These are phyloP conservation scores for Microascus cirrosus DNA, from an alignment of 2,329 filamentous ascomycete species.

Conservation along the genomic window DNA sequence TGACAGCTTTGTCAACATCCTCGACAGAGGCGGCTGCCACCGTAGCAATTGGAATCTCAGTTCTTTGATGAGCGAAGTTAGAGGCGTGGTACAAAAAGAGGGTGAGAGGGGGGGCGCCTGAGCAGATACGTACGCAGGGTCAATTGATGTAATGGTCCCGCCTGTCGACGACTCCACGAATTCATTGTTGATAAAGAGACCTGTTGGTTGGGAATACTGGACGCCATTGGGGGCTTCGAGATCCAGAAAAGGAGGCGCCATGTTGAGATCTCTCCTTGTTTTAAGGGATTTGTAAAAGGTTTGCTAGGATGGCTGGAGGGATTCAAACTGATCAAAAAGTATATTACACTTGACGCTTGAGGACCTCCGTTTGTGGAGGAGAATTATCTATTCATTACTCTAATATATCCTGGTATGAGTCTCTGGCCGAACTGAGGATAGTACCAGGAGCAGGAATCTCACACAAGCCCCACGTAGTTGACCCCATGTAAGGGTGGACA, in stretches of 20 bases:
- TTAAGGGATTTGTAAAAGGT: neutral
- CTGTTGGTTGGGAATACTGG: conserved; percentile 23
- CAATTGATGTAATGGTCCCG: conserved; percentile 15
- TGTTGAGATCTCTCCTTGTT: neutral
- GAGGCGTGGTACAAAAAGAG: neutral
- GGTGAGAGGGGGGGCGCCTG: neutral
- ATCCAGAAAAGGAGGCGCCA: conserved; percentile 9
- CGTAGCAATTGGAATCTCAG: conserved; percentile 15
- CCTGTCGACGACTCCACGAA: conserved; percentile 13
- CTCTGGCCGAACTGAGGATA: too few species aligned
- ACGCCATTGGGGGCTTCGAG: conserved; percentile 22
- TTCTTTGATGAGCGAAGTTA: conserved; percentile 8
- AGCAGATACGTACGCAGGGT: conserved; percentile 17
- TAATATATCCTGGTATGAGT: too few species aligned
- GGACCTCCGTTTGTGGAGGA: too few species aligned
- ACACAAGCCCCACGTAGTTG: too few species aligned
- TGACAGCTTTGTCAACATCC: conserved; percentile 17
- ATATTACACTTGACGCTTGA: too few species aligned
- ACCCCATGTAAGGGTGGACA: too few species aligned
- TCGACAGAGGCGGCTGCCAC: conserved; percentile 15
- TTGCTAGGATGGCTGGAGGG: neutral
- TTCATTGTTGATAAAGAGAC: conserved; percentile 14
- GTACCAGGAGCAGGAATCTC: too few species aligned
- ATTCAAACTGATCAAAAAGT: neutral
- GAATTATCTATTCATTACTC: too few species aligned